These are phyloP conservation scores for Brassica napus DNA, from an alignment of 345 rosid species.

Conservation along the genomic window Da-Ae NC_063451.1:25452501-25453000, in stretches of 20 bases:
- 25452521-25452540: neutral
- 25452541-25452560: neutral
- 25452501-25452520: neutral
- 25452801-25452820: neutral
- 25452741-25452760: neutral
- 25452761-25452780: neutral
- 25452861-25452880: neutral
- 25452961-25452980: too few relatives aligned
- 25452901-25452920: too few relatives aligned
- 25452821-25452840: neutral
- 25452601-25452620: neutral
- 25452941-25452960: too few relatives aligned
- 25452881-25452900: neutral
- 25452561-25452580: neutral
- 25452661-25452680: neutral
- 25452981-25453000: too few relatives aligned
- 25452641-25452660: neutral
- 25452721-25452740: neutral
- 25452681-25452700: neutral
- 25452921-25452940: too few relatives aligned
- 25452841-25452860: neutral
- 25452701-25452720: neutral
- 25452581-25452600: neutral
- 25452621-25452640: neutral
- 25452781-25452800: neutral